These are phyloP conservation scores for Hyaloperonospora brassicae DNA, from an alignment of 352 stramenopile genomes.

Conservation along the genomic window DNA sequence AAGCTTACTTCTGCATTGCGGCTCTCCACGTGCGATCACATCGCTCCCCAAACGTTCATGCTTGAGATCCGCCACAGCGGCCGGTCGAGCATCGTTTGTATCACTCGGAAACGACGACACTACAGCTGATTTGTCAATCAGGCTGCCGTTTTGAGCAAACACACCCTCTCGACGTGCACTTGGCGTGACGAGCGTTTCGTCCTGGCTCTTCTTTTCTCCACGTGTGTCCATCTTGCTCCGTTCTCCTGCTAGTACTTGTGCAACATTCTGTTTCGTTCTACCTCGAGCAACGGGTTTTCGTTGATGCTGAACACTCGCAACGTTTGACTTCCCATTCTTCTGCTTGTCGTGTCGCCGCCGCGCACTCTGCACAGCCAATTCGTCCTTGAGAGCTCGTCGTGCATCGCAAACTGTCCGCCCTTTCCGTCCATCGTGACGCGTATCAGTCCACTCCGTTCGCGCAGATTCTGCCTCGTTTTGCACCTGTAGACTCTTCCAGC, in stretches of 20 bases:
- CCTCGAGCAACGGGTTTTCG: slow-evolving; percentile 33
- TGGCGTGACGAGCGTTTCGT: slow-evolving; percentile 40
- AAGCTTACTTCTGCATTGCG: slow-evolving; percentile 5
- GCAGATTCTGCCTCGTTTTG: slow-evolving; percentile 24
- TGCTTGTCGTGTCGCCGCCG: slow-evolving; percentile 32
- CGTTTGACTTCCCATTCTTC: slow-evolving; percentile 38
- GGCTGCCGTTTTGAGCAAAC: slow-evolving; percentile 47
- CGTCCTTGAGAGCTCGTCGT: slow-evolving; percentile 17
- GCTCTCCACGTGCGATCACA: slow-evolving; percentile 2
- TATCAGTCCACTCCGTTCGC: slow-evolving; percentile 59
- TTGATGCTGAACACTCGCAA: slow-evolving; percentile 36
- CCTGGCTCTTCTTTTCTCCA: slow-evolving; percentile 17
- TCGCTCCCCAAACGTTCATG: slow-evolving; percentile 4
- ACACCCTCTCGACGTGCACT: slow-evolving; percentile 35
- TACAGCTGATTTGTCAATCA: no score
- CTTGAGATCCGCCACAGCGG: slow-evolving; percentile 10
- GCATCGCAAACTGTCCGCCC: slow-evolving; percentile 30
- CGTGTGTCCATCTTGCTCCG: slow-evolving; percentile 25
- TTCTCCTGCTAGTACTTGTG: slow-evolving; percentile 19
- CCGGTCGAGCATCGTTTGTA: slow-evolving; percentile 21
- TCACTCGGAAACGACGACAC: slow-evolving; percentile 2
- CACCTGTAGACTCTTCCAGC: slow-evolving; percentile 22
- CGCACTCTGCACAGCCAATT: slow-evolving; percentile 19
- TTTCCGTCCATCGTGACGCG: slow-evolving; percentile 20
- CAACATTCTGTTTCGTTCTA: slow-evolving; percentile 29